phyloP scores from a whole-genome alignment of 805 yeast genomes.

The Jamesozyma spencerorum region DNA sequence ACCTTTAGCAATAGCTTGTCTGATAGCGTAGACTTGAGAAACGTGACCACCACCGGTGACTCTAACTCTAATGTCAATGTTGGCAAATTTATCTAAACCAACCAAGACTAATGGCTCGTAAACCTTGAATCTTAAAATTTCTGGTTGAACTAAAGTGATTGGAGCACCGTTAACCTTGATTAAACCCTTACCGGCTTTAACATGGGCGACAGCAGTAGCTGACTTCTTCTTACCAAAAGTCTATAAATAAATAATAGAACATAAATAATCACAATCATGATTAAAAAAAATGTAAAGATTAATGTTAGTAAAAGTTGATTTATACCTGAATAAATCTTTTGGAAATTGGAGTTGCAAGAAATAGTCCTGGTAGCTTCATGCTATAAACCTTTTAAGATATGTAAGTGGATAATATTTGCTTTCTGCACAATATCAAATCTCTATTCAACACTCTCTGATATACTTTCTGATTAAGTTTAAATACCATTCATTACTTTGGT shows the following conservation, averaged over 20 bases:
- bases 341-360: too few relatives aligned
- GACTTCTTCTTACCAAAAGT: constrained; percentile 99
- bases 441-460: too few relatives aligned
- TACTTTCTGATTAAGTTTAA: too few relatives aligned
- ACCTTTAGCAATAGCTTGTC: constrained; percentile 99
- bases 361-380: too few relatives aligned
- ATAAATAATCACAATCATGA: background rate
- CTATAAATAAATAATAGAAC: constrained; percentile 43
- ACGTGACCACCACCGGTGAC: constrained; percentile 99
- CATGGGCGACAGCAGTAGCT: constrained; percentile 99
- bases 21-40: constrained; percentile 98
- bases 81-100: constrained; percentile 97
- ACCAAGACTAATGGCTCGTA: constrained; percentile 98
- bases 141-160: constrained; percentile 98
- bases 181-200: constrained; percentile 98
- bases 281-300: background rate
- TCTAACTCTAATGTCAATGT: constrained; percentile 97
- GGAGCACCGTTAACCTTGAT: constrained; percentile 99
- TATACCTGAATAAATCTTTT: too few relatives aligned
- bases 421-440: too few relatives aligned
- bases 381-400: too few relatives aligned
- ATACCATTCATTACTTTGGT: too few relatives aligned
- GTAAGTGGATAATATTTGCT: too few relatives aligned
- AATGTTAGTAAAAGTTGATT: constrained; percentile 13
- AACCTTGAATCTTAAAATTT: constrained; percentile 97